Percentiles rank a stretch among this genome's conserved stretches.
Evolutionary conservation across 192 early-diverging fungal species (phyloP).

Genomic region (Powellomyces hirtus): DNA sequence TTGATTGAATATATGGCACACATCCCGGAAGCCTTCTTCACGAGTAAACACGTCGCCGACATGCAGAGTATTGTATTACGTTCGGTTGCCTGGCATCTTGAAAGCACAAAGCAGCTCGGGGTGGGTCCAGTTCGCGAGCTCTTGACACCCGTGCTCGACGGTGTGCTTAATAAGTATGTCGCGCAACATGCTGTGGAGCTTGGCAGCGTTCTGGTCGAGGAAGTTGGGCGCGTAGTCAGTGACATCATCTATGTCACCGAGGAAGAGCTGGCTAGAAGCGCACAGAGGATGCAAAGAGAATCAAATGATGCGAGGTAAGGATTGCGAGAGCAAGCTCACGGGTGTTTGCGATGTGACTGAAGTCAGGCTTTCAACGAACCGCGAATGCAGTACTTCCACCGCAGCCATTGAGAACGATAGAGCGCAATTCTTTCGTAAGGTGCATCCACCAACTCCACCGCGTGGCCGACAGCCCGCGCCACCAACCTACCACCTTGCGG

Average conservation of each 20-base stretch:
- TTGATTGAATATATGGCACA: not conserved
- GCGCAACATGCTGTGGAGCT: not conserved
- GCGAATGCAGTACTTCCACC: no score
- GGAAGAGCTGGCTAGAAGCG: not conserved
- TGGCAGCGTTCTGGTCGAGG: constrained; percentile 1
- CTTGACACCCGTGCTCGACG: not conserved
- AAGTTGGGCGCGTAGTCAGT: not conserved
- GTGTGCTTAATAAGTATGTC: not conserved
- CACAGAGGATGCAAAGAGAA: not conserved
- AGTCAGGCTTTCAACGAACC: no score
- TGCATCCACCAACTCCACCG: not conserved
- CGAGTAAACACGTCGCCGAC: not conserved
- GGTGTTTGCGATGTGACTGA: no score
- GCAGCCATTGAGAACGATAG: no score
- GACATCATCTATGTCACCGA: constrained; percentile 2
- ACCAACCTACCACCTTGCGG: constrained; percentile 1
- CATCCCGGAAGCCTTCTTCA: not conserved
- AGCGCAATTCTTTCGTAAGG: no score
- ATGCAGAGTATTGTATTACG: not conserved
- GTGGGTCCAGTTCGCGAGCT: not conserved
- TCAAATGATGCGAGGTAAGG: no score
- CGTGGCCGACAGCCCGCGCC: not conserved
- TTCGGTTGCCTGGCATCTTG: not conserved
- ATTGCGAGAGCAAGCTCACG: no score
- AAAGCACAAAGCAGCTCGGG: not conserved